Evolutionary conservation across 495 filamentous ascomycete genomes (phyloP).

Genomic region (Hyaloscypha hepaticicola): DNA sequence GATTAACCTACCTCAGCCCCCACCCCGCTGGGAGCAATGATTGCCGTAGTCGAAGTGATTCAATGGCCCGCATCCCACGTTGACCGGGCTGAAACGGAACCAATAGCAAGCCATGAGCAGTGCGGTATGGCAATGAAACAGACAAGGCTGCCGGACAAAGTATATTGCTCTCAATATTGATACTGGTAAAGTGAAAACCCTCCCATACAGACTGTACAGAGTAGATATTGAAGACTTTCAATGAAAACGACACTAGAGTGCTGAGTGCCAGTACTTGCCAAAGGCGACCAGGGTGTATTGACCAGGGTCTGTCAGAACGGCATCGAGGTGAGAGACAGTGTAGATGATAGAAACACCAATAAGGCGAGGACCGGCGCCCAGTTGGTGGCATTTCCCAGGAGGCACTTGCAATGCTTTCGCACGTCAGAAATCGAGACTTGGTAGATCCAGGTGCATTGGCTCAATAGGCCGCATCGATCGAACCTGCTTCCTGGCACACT

Average conservation of each 20-base stretch:
- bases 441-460: slow-evolving; percentile 15
- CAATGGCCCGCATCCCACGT: slow-evolving; percentile 26
- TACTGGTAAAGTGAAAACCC: slow-evolving; percentile 5
- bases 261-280: slow-evolving; percentile 30
- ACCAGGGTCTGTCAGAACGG: slow-evolving; percentile 29
- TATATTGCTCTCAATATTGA: slow-evolving; percentile 20
- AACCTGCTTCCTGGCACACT: slow-evolving; percentile 22
- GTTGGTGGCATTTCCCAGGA: slow-evolving; percentile 24
- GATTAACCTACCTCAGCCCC: slow-evolving; percentile 24
- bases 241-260: slow-evolving; percentile 18
- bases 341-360: slow-evolving; percentile 27
- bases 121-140: slow-evolving; percentile 28
- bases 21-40: slow-evolving; percentile 20
- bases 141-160: slow-evolving; percentile 25
- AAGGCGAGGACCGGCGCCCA: slow-evolving; percentile 15
- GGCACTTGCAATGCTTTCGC: slow-evolving; percentile 22
- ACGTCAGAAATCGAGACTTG: slow-evolving; percentile 24
- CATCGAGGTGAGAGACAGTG: slow-evolving; percentile 29
- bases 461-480: slow-evolving; percentile 29
- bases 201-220: slow-evolving; percentile 9
- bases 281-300: slow-evolving; percentile 23
- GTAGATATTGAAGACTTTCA: slow-evolving; percentile 12
- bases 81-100: slow-evolving; percentile 18
- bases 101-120: slow-evolving; percentile 22
- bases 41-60: slow-evolving; percentile 22